Evolutionary conservation across 1,139 yeast species (phyloP).

Genomic region (Protomyces inundatus): DNA sequence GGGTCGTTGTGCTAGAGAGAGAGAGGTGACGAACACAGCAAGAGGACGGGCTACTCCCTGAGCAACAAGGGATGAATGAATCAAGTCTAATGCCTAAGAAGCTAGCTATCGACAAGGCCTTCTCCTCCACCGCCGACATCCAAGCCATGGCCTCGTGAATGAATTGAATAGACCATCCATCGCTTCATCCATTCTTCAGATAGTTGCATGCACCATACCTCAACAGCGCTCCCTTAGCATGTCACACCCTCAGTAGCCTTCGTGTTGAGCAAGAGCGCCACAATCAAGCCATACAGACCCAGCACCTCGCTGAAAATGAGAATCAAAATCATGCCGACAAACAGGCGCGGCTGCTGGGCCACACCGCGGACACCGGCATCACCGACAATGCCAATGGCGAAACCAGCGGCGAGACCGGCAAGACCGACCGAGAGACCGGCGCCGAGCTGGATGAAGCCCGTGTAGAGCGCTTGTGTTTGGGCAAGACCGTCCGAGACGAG

Average conservation of each 20-base stretch:
- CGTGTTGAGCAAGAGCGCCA: constrained; percentile 88
- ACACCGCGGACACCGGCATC: constrained; percentile 97
- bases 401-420: constrained; percentile 95
- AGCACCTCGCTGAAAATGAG: constrained; percentile 93
- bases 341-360: constrained; percentile 93
- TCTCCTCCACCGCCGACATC: no score
- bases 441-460: constrained; percentile 94
- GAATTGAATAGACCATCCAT: no score
- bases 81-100: no score
- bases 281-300: constrained; percentile 93
- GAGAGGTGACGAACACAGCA: no score
- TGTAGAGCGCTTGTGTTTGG: constrained; percentile 78
- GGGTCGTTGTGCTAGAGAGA: no score
- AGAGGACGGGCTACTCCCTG: no score
- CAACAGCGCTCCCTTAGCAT: background rate
- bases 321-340: constrained; percentile 87
- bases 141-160: no score
- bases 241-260: constrained; percentile 69
- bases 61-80: no score
- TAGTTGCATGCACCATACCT: no score
- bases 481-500: constrained; percentile 76
- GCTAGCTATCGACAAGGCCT: no score
- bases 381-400: constrained; percentile 97
- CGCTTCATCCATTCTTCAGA: no score
- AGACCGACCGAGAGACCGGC: constrained; percentile 95